Evolutionary conservation across 192 early-diverging fungal species (phyloP), one percentile per base, ranked within the genome.

Genomic region (Coemansia furcata): DNA sequence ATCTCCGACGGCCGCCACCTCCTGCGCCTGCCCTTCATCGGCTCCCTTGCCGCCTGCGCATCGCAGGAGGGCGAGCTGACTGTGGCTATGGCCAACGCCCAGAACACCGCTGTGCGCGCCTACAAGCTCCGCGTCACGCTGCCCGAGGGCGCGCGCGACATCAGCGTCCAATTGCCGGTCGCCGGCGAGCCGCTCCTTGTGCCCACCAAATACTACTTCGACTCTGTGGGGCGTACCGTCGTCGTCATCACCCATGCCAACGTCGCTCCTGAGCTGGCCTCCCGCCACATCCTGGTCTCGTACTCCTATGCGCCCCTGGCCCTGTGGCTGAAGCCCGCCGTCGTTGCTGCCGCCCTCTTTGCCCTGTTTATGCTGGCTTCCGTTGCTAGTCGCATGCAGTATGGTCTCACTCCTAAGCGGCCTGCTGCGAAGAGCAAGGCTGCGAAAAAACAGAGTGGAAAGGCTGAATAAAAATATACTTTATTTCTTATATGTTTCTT

Each of bases 71-170:
- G 84, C 17, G 67, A 84, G 67, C 65, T 98, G 17, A 85, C 85
- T 3, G 69, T 94, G 17, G 85, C 92, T 35, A 80, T 96, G 26
- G 92, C 94, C 8, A 93, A 95, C 15, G 43, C 62, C 33, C 39
- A 43, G 32, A 81, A 90, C 46, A 86, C 91, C 8, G 83, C 88
- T 0, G 85, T 92, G 36, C 84, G 89, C 42, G 69, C 88, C 2
- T 87, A 89, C 29, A 72, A 86, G 67, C 70, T 99, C 12, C 88
- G 80, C 2, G 71, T 98, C 3, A 87, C 93, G 42, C 84, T 99
- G 39, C 98, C 98, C 2, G 96, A 99, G 67, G 96, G 98, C 36
- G 93, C 95, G 4, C 69, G 60, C 87, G 78, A 93, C 60, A 82
- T 93, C 15, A 72, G 91, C 58, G 86, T 95, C 15, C 47, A 72